Conservation (phyloP, 805 yeast genomes). For the Hyphopichia homilentoma region DNA sequence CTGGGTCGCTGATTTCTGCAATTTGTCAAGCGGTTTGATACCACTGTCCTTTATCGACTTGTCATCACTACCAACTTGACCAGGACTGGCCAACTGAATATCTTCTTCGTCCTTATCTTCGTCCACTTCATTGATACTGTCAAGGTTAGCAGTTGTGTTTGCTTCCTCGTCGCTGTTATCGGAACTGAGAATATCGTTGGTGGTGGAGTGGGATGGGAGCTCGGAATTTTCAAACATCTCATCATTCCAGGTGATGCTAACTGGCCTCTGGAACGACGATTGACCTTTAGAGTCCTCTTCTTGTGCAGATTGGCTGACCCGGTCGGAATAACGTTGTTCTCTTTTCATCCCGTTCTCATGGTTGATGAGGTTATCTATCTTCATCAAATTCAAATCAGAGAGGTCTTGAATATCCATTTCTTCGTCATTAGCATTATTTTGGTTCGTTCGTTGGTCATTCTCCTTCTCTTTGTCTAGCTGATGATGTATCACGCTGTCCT, state of each 20-base stretch:
- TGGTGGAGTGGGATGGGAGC: slow-evolving; percentile 6
- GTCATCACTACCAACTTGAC: too few relatives aligned
- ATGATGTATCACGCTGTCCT: not conserved
- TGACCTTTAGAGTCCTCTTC: slow-evolving; percentile 15
- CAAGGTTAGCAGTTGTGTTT: slow-evolving; percentile 3
- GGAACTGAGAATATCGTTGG: slow-evolving; percentile 2
- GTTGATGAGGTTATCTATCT: slow-evolving; percentile 35
- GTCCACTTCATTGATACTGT: slow-evolving; percentile 2
- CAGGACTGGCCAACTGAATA: too few relatives aligned
- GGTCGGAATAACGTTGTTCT: too few relatives aligned
- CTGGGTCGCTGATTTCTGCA: slow-evolving; percentile 13
- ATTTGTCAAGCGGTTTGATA: slow-evolving; percentile 1
- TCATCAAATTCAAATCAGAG: slow-evolving; percentile 35
- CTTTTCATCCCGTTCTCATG: slow-evolving; percentile 17
- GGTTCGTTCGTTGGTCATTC: slow-evolving; percentile 4
- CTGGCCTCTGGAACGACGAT: slow-evolving; percentile 33
- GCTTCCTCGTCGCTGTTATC: slow-evolving; percentile 3
- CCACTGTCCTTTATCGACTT: too few relatives aligned
- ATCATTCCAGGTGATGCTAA: slow-evolving; percentile 43
- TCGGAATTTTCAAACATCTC: slow-evolving; percentile 28
- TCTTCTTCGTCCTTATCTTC: not conserved
- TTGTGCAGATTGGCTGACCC: not conserved
- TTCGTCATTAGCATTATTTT: slow-evolving; percentile 11
- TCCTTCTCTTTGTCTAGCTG: not conserved
- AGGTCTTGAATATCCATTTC: slow-evolving; percentile 30